A percentile compares a stretch with the other conserved stretches of the same genome.
These are phyloP conservation scores for Orbilia javanica DNA, from an alignment of 2,329 filamentous ascomycete genomes.

Conservation along the genomic window DNA sequence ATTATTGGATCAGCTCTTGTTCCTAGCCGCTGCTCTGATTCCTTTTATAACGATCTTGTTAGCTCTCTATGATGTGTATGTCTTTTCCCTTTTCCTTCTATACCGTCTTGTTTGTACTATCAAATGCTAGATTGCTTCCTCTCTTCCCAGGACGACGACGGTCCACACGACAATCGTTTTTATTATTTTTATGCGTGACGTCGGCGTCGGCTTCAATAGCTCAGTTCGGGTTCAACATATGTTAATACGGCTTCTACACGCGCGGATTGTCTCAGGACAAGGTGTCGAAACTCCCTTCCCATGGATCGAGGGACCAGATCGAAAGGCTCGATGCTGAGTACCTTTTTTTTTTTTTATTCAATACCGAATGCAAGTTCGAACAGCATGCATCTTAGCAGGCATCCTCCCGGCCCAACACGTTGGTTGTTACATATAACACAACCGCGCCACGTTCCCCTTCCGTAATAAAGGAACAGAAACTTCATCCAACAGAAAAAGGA, in stretches of 20 bases:
- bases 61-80: slow-evolving; percentile 27
- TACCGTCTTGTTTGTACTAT: slow-evolving; percentile 39
- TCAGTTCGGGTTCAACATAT: slow-evolving; percentile 6
- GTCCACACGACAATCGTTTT: slow-evolving; percentile 18
- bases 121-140: slow-evolving; percentile 51
- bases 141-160: slow-evolving; percentile 14
- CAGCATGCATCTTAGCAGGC: not conserved
- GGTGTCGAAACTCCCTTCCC: not conserved
- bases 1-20: slow-evolving; percentile 32
- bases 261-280: slow-evolving; percentile 21
- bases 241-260: not conserved
- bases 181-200: not conserved
- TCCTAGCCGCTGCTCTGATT: slow-evolving; percentile 32
- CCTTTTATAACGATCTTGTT: slow-evolving; percentile 19
- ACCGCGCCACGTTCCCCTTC: not conserved
- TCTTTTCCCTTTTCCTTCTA: slow-evolving; percentile 45
- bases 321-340: not conserved
- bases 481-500: not conserved
- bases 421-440: not conserved
- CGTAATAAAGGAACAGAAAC: not conserved
- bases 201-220: slow-evolving; percentile 4
- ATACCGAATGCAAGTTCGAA: not conserved
- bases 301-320: not conserved
- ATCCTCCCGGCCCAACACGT: slow-evolving; percentile 1
- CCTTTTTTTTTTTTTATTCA: not conserved